Evolutionary conservation across 805 yeast species (phyloP).

Genomic region (Monosporozyma aquatica): DNA sequence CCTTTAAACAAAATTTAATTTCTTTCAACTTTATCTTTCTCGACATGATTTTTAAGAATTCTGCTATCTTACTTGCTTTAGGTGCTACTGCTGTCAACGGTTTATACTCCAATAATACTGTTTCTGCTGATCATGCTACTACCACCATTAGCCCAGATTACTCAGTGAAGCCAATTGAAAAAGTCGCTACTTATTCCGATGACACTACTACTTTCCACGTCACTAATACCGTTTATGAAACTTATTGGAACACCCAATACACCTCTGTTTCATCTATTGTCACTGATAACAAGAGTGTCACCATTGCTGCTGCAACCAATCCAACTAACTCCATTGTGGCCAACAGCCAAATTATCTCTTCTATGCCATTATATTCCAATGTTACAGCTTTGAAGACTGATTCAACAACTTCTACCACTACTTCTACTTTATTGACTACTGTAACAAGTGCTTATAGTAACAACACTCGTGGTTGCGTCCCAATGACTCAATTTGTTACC

Average conservation of each 20-base stretch:
- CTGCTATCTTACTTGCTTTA: conserved; percentile 8
- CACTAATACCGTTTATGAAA: conserved; percentile 19
- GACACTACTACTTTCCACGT: conserved; percentile 20
- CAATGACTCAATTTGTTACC: conserved; percentile 15
- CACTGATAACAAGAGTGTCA: not conserved
- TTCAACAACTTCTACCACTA: conserved; percentile 7
- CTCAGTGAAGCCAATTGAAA: conserved; percentile 13
- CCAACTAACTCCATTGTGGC: not conserved
- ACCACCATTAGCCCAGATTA: conserved; percentile 17
- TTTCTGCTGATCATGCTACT: conserved; percentile 8
- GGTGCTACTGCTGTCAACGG: conserved; percentile 6
- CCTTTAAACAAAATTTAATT: conserved; percentile 1
- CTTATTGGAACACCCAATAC: conserved; percentile 12
- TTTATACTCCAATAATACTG: conserved; percentile 10
- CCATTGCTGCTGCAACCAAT: not conserved
- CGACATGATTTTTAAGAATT: conserved; percentile 9
- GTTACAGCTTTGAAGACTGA: not conserved
- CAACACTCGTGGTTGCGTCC: conserved; percentile 10
- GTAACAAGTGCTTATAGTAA: not conserved
- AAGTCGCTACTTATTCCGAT: conserved; percentile 16
- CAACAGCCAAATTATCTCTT: not conserved
- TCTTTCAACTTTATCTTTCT: not conserved
- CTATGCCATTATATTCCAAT: not conserved
- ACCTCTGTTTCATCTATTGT: conserved; percentile 1
- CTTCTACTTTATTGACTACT: conserved; percentile 2